Evolutionary conservation across 805 yeast genomes (phyloP).

Genomic region (Candida sonorensis): DNA sequence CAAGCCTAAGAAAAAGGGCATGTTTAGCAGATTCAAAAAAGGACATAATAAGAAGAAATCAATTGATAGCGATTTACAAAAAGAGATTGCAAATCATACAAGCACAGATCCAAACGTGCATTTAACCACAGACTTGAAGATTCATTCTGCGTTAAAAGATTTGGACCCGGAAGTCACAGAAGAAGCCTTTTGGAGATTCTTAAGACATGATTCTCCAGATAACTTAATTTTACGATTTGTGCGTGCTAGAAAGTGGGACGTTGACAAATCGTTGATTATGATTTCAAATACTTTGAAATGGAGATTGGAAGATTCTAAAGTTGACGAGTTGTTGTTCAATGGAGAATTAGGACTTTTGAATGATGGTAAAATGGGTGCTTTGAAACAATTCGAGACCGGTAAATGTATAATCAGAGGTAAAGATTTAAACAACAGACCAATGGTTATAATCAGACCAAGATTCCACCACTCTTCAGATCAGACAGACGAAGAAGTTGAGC

Average conservation of each 20-base stretch:
- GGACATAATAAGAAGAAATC: constrained; percentile 20
- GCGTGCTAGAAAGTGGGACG: constrained; percentile 83
- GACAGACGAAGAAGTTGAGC: constrained; percentile 62
- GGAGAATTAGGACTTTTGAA: constrained; percentile 65
- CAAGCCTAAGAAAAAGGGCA: constrained; percentile 29
- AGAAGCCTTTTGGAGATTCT: constrained; percentile 48
- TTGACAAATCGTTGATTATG: constrained; percentile 64
- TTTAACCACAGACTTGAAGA: constrained; percentile 27
- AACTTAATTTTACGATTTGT: constrained; percentile 67
- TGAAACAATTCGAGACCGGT: constrained; percentile 52
- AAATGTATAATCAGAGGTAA: constrained; percentile 72
- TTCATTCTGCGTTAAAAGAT: constrained; percentile 44
- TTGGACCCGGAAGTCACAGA: constrained; percentile 45
- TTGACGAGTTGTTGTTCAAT: constrained; percentile 53
- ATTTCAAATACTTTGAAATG: constrained; percentile 66
- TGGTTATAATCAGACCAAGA: constrained; percentile 75
- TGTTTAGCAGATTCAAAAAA: constrained; percentile 23
- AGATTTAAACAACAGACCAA: constrained; percentile 70
- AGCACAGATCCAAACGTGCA: constrained; percentile 23
- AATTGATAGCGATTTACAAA: constrained; percentile 12
- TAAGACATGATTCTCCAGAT: constrained; percentile 79
- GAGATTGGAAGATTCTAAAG: constrained; percentile 57
- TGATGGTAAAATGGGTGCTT: constrained; percentile 36
- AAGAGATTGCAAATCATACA: constrained; percentile 16
- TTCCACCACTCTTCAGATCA: constrained; percentile 67